Percentiles rank a stretch among this genome's conserved stretches.
phyloP scores from a whole-genome alignment of 2,329 filamentous ascomycete genomes.

The Hymenoscyphus fructigenus region DNA sequence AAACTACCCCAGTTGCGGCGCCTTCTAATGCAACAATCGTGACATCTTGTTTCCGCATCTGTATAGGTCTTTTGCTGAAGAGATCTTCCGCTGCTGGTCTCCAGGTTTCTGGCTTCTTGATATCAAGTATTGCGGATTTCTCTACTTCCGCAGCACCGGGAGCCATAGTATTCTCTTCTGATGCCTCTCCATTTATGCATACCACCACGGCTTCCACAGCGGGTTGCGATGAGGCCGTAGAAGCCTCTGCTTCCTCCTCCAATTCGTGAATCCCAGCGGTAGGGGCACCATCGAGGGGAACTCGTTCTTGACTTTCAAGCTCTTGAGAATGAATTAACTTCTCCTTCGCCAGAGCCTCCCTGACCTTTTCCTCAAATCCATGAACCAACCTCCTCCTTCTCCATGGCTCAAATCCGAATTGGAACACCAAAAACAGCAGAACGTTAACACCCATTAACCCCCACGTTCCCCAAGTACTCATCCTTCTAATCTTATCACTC shows the following conservation, averaged over 20 bases:
- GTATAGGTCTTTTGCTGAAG: slow-evolving; percentile 63
- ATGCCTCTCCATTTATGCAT: slow-evolving; percentile 19
- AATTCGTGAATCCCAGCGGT: slow-evolving; percentile 28
- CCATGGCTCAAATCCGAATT: slow-evolving; percentile 93
- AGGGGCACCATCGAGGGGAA: slow-evolving; percentile 27
- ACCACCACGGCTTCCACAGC: slow-evolving; percentile 29
- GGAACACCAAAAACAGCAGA: slow-evolving; percentile 78
- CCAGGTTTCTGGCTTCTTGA: slow-evolving; percentile 42
- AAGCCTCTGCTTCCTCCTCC: slow-evolving; percentile 21
- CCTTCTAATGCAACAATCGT: slow-evolving; percentile 70
- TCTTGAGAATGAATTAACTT: slow-evolving; percentile 21
- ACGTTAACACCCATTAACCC: slow-evolving; percentile 97
- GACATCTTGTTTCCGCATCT: slow-evolving; percentile 66
- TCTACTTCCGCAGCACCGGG: slow-evolving; percentile 24
- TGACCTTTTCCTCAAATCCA: slow-evolving; percentile 78
- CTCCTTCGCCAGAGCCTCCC: slow-evolving; percentile 54
- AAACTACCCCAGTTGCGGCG: slow-evolving; percentile 61
- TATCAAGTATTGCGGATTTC: slow-evolving; percentile 20
- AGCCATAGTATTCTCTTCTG: slow-evolving; percentile 11
- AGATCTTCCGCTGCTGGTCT: slow-evolving; percentile 54
- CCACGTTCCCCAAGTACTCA: slow-evolving; percentile 98
- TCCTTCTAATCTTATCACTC: slow-evolving; percentile 94
- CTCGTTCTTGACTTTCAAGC: slow-evolving; percentile 12
- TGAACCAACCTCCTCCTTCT: slow-evolving; percentile 75
- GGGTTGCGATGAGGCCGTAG: slow-evolving; percentile 14